Evolutionary conservation across 352 stramenopile species (phyloP).

Genomic region (Phytophthora crassamura): DNA sequence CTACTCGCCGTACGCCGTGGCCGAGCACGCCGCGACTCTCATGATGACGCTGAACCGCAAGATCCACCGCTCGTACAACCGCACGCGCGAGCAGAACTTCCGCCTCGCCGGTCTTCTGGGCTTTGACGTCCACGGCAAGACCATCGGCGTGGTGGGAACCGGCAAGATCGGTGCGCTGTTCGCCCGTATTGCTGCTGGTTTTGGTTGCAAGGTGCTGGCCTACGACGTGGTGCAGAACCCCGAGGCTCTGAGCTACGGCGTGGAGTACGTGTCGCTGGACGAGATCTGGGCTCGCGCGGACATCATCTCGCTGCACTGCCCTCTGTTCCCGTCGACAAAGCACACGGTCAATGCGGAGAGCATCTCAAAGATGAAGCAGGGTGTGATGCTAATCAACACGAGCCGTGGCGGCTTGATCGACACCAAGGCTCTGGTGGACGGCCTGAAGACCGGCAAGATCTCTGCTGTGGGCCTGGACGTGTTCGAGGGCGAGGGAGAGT

Average conservation of each 20-base stretch:
- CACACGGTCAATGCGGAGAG: conserved; percentile 87
- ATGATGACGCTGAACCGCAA: conserved; percentile 88
- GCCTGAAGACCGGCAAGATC: conserved; percentile 84
- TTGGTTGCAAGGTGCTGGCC: conserved; percentile 60
- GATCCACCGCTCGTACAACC: conserved; percentile 78
- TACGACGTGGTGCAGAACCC: conserved; percentile 74
- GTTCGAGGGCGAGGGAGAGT: conserved; percentile 82
- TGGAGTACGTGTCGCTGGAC: conserved; percentile 58
- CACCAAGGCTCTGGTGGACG: conserved; percentile 80
- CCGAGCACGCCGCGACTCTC: conserved; percentile 75
- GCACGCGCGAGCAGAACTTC: conserved; percentile 82
- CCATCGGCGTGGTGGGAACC: conserved; percentile 71
- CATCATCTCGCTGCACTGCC: too few species aligned
- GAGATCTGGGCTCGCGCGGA: conserved; percentile 74
- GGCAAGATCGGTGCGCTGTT: conserved; percentile 58
- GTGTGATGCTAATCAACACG: conserved; percentile 93
- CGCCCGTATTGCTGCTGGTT: conserved; percentile 49
- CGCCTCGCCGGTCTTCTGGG: conserved; percentile 61
- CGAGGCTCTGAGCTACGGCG: conserved; percentile 40
- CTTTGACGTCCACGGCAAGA: conserved; percentile 82
- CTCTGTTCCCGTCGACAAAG: conserved; percentile 84
- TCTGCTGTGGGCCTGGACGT: conserved; percentile 87
- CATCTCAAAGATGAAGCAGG: conserved; percentile 89
- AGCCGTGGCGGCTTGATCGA: conserved; percentile 89
- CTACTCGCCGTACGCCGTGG: conserved; percentile 85